phyloP scores from a whole-genome alignment of 306 rosid genomes.

The Rubus parviflorus region DNA sequence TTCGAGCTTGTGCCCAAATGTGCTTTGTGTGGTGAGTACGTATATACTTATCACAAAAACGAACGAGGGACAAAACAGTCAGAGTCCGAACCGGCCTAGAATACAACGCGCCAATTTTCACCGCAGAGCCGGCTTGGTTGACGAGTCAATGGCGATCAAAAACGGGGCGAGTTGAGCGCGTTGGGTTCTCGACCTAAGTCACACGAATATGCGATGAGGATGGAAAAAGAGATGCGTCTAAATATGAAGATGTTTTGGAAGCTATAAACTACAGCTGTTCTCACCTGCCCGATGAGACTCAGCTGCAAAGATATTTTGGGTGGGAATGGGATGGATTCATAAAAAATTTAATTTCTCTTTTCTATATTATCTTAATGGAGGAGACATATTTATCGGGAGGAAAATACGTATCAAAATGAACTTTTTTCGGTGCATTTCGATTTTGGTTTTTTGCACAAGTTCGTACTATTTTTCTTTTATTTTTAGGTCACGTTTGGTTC shows the following conservation, averaged over 20 bases:
- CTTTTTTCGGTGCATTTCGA: too few relatives aligned
- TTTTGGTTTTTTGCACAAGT: too few relatives aligned
- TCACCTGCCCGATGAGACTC: neutral
- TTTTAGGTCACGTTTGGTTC: too few relatives aligned
- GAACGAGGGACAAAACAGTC: neutral
- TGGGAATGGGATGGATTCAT: neutral
- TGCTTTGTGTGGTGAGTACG: neutral
- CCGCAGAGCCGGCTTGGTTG: neutral
- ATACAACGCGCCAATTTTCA: conserved; percentile 4
- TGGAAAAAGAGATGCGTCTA: neutral
- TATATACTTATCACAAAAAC: neutral
- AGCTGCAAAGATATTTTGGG: neutral
- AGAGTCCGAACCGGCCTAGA: neutral
- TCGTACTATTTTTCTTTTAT: too few relatives aligned
- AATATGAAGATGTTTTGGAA: neutral
- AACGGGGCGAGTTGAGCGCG: neutral
- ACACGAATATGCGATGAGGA: neutral
- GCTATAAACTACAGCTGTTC: neutral
- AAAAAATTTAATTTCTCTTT: too few relatives aligned
- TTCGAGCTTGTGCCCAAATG: neutral
- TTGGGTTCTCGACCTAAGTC: conserved; percentile 9
- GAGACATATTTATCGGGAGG: too few relatives aligned
- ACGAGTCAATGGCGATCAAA: conserved; percentile 6
- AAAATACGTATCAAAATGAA: too few relatives aligned
- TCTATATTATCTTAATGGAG: too few relatives aligned